Conservation (phyloP, 2,329 filamentous ascomycete genomes). For the Zymoseptoria brevis region DNA sequence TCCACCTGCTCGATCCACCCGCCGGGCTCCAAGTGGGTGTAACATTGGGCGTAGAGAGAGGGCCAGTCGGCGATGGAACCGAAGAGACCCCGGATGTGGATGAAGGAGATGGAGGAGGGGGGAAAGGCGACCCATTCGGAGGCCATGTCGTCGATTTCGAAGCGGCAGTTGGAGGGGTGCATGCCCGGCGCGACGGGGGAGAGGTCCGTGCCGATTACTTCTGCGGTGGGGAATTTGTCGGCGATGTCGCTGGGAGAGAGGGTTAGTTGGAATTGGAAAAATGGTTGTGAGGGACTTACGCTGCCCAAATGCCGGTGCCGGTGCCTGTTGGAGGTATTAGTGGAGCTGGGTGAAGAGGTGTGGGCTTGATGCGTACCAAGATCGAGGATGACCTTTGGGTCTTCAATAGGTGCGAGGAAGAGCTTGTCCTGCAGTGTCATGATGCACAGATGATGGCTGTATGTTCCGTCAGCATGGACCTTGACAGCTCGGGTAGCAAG, state of each 20-base stretch:
- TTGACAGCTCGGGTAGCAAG: conserved; percentile 15
- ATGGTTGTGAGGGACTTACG: conserved; percentile 5
- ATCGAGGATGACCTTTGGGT: conserved; percentile 34
- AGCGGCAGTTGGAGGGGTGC: conserved; percentile 34
- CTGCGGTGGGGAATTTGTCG: conserved; percentile 25
- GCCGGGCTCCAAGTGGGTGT: conserved; percentile 33
- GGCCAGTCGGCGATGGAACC: conserved; percentile 36
- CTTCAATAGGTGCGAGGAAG: conserved; percentile 24
- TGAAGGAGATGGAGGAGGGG: conserved; percentile 33
- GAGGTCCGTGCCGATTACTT: conserved; percentile 34
- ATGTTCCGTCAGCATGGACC: conserved; percentile 12
- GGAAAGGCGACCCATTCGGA: conserved; percentile 35
- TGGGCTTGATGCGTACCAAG: conserved; percentile 20
- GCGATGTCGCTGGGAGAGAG: conserved; percentile 29
- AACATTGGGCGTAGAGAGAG: conserved; percentile 32
- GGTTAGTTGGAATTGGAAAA: conserved; percentile 30
- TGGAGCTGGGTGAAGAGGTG: neutral
- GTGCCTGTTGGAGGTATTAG: conserved; percentile 25
- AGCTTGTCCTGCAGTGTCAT: conserved; percentile 27
- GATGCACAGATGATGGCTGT: conserved; percentile 36
- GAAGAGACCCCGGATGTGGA: conserved; percentile 36
- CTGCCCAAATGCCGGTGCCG: conserved; percentile 39
- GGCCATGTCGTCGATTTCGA: conserved; percentile 39
- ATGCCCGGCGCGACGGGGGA: conserved; percentile 27
- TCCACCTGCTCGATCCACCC: conserved; percentile 40